Percentiles rank a stretch among this genome's conserved stretches.
phyloP scores from a whole-genome alignment of 805 yeast species.

The Jamesozyma spencerorum region DNA sequence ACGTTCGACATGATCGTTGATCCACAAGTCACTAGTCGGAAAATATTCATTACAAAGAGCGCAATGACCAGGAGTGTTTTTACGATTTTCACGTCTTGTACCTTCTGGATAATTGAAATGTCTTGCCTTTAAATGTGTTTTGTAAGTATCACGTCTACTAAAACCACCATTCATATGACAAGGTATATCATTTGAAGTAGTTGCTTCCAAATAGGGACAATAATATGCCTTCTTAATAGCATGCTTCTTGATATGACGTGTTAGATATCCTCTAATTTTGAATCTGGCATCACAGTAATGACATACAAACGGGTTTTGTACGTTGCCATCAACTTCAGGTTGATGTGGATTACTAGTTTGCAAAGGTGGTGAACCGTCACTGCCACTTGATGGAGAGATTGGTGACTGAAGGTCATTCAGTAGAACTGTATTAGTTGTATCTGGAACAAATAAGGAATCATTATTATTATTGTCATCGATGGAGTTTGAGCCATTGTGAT shows the following conservation, averaged over 20 bases:
- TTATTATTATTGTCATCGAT: too few relatives aligned
- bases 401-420: not conserved
- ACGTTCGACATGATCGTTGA: slow-evolving; percentile 70
- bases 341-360: slow-evolving; percentile 3
- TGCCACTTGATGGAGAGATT: not conserved
- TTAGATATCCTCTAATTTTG: slow-evolving; percentile 77
- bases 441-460: too few relatives aligned
- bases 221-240: slow-evolving; percentile 73
- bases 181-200: slow-evolving; percentile 22
- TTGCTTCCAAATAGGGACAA: slow-evolving; percentile 32
- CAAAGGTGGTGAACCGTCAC: too few relatives aligned
- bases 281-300: slow-evolving; percentile 71
- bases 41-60: slow-evolving; percentile 67
- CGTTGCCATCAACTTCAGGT: not conserved
- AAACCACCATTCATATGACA: slow-evolving; percentile 59
- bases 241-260: slow-evolving; percentile 88
- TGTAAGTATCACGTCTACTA: slow-evolving; percentile 84
- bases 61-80: slow-evolving; percentile 65
- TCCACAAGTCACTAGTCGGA: slow-evolving; percentile 60
- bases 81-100: slow-evolving; percentile 59
- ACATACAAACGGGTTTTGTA: slow-evolving; percentile 40
- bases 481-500: not conserved
- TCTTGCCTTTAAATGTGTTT: slow-evolving; percentile 81
- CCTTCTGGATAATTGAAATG: slow-evolving; percentile 85
- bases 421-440: too few relatives aligned